phyloP scores from a whole-genome alignment of 2,329 filamentous ascomycete species.

The Phyllachora maydis region DNA sequence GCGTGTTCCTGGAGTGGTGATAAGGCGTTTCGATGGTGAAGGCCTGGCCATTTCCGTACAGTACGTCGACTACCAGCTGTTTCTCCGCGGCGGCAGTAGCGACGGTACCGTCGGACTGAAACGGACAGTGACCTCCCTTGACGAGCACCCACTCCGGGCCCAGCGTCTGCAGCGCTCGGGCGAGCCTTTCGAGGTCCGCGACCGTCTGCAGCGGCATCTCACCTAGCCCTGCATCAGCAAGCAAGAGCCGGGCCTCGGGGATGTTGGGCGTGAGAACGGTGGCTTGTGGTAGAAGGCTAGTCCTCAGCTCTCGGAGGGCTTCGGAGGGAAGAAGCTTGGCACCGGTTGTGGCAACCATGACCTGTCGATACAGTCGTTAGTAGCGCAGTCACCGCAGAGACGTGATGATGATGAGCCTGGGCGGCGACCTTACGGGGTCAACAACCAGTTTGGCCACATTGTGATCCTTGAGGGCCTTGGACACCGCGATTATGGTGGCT shows the following conservation, averaged over 20 bases:
- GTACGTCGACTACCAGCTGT: constrained; percentile 53
- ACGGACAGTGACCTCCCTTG: constrained; percentile 79
- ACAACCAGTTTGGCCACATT: constrained; percentile 39
- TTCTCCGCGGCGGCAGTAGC: constrained; percentile 38
- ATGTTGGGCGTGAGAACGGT: constrained; percentile 61
- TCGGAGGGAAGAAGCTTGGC: constrained; percentile 43
- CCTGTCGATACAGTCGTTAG: constrained; percentile 36
- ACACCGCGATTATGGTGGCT: constrained; percentile 48
- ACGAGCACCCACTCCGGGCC: constrained; percentile 67
- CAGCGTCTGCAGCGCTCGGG: constrained; percentile 40
- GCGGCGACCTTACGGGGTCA: constrained; percentile 41
- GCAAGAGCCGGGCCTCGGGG: constrained; percentile 48
- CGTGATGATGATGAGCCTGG: neutral
- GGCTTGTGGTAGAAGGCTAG: constrained; percentile 40
- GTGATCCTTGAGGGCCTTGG: constrained; percentile 37
- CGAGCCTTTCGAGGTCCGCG: constrained; percentile 47
- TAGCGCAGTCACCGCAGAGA: too few species aligned
- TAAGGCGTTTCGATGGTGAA: constrained; percentile 50
- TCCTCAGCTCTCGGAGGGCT: constrained; percentile 39
- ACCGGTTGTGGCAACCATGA: constrained; percentile 82
- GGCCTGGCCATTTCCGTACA: constrained; percentile 38
- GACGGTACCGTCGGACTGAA: constrained; percentile 39
- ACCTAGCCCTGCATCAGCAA: constrained; percentile 26
- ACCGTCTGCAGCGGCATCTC: constrained; percentile 26
- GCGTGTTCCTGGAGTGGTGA: constrained; percentile 58